Evolutionary conservation across 768 basidiomycete genomes (phyloP).

Genomic region (Kondoa malvinella): DNA sequence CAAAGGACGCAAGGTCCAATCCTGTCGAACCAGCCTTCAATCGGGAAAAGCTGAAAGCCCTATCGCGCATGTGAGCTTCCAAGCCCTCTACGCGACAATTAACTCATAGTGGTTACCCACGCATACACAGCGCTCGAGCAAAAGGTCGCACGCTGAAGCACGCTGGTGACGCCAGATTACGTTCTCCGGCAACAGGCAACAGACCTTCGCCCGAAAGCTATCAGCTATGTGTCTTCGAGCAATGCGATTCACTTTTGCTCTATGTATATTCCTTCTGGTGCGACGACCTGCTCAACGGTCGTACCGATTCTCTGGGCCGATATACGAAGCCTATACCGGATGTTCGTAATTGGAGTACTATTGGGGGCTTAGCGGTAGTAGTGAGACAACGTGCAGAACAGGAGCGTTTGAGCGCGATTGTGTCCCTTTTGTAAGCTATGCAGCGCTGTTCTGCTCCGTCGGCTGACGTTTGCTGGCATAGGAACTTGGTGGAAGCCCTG

Average conservation of each 20-base stretch:
- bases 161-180: slow-evolving; percentile 58
- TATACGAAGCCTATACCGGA: slow-evolving; percentile 17
- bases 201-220: slow-evolving; percentile 49
- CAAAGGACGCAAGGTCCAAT: no score
- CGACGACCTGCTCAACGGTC: slow-evolving; percentile 39
- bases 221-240: slow-evolving; percentile 57
- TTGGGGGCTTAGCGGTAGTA: slow-evolving; percentile 25
- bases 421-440: slow-evolving; percentile 10
- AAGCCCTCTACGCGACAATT: background rate
- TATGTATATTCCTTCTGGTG: slow-evolving; percentile 73
- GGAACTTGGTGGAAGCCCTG: slow-evolving; percentile 17
- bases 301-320: background rate
- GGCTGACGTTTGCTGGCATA: background rate
- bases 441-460: background rate
- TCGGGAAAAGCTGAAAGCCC: no score
- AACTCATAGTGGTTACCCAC: background rate
- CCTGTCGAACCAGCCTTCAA: no score
- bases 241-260: slow-evolving; percentile 62
- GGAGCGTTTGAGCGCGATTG: slow-evolving; percentile 11
- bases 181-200: slow-evolving; percentile 35
- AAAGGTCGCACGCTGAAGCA: slow-evolving; percentile 63
- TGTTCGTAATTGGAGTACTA: slow-evolving; percentile 21
- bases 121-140: slow-evolving; percentile 45
- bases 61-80: background rate
- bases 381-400: slow-evolving; percentile 21